Evolutionary conservation across 2,329 filamentous ascomycete genomes (phyloP), one percentile per base, ranked within the genome.

Genomic region (Chrysoporthe cubensis): DNA sequence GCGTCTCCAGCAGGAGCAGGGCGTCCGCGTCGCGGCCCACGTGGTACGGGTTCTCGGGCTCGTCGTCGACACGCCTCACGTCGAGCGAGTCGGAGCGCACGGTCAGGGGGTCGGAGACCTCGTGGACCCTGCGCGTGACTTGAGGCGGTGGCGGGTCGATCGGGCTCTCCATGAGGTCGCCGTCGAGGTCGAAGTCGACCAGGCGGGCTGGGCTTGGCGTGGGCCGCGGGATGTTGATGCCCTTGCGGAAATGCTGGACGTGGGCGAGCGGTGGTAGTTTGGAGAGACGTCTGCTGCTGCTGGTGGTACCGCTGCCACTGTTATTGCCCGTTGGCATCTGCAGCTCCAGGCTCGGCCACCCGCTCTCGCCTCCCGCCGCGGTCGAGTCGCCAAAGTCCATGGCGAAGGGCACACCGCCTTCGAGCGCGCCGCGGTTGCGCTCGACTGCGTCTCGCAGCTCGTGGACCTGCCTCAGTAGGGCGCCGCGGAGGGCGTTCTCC

Each of bases 351-450:
- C 71, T 72, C 1, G 74, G 74, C 74, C 74, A 75, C 11, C 74
- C 74, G 3, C 44, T 54, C 42, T 69, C 67, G 18, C 71, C 71
- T 37, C 73, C 71, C 1, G 73, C 70, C 16, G 71, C 71, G 1
- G 66, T 46, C 3, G 73, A 72, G n/a, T 75, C 73, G 1, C 74
- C 74, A 40, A 75, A 62, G 42, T 76, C 73, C 21, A 76, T 66
- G 8, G 71, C 18, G 34, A 72, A 72, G 46, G 75, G 74, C 13
- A 73, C 73, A 1, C 67, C 68, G 21, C 71, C 66, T 69, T 76
- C 73, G 2, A 76, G 62, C 13, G 71, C 64, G 6, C 59, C 58
- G 13, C 72, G 73, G 70, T 78, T 77, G 21, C 76, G 74, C 43
- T 63, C 59, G 7, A 73, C 66, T 34, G 72, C 70, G 40, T 68